phyloP scores from a whole-genome alignment of 2,329 filamentous ascomycete species.

The Dothiorella sarmentorum region DNA sequence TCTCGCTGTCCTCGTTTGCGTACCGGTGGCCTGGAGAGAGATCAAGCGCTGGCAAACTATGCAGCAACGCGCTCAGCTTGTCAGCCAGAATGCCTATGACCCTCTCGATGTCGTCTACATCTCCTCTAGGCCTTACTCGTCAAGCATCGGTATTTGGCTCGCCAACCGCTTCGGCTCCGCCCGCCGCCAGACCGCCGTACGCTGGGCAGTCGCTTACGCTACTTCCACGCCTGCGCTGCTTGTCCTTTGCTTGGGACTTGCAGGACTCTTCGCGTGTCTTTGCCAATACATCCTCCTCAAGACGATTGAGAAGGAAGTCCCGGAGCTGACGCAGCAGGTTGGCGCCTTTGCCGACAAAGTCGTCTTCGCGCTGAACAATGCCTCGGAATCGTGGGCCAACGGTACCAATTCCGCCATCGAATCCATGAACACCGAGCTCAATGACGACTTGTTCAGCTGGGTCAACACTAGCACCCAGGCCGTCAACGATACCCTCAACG shows the following conservation, averaged over 20 bases:
- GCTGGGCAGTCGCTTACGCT: constrained; percentile 85
- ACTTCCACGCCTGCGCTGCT: constrained; percentile 84
- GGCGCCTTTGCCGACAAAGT: constrained; percentile 77
- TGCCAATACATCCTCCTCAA: constrained; percentile 78
- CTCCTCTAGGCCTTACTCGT: constrained; percentile 73
- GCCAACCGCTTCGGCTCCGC: constrained; percentile 61
- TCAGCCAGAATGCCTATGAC: constrained; percentile 66
- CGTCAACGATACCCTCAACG: constrained; percentile 80
- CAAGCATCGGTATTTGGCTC: constrained; percentile 66
- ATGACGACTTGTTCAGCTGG: constrained; percentile 80
- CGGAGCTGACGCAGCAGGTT: constrained; percentile 69
- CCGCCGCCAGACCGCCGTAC: constrained; percentile 66
- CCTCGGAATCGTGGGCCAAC: constrained; percentile 72
- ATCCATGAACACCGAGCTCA: constrained; percentile 67
- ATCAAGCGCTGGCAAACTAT: constrained; percentile 72
- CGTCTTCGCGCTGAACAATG: constrained; percentile 66
- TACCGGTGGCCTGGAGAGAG: constrained; percentile 78
- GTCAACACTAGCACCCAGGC: constrained; percentile 79
- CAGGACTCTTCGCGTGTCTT: constrained; percentile 76
- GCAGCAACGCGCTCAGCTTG: constrained; percentile 64
- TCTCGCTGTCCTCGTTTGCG: constrained; percentile 67
- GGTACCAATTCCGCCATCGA: constrained; percentile 71
- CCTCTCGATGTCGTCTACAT: constrained; percentile 88
- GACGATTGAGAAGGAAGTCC: constrained; percentile 70
- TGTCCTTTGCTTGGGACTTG: constrained; percentile 75